phyloP scores from a whole-genome alignment of 345 rosid genomes.

The Lepidium didymum region DNA sequence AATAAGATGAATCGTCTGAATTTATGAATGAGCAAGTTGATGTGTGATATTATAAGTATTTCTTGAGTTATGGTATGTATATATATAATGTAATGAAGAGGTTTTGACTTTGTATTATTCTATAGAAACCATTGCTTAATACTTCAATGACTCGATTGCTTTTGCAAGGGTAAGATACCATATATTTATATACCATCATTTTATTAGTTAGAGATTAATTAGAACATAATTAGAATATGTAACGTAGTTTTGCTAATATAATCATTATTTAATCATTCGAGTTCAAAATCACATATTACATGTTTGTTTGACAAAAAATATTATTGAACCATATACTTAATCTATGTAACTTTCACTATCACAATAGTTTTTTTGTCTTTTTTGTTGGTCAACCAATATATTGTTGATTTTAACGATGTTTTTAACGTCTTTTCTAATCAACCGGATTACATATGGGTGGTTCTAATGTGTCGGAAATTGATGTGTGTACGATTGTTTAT shows the following conservation, averaged over 20 bases:
- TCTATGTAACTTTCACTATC: background rate
- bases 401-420: background rate
- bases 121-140: slow-evolving; percentile 7
- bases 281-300: background rate
- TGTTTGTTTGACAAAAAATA: too few relatives aligned
- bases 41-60: background rate
- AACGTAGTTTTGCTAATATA: background rate
- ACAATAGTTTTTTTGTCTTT: background rate
- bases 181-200: background rate
- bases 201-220: background rate
- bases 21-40: background rate
- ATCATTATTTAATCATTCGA: background rate
- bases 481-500: background rate
- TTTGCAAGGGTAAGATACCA: slow-evolving; percentile 20
- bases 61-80: background rate
- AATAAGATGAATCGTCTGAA: slow-evolving; percentile 3
- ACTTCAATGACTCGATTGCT: slow-evolving; percentile 8
- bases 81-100: background rate
- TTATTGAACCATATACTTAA: background rate
- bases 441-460: background rate
- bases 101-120: slow-evolving; percentile 7
- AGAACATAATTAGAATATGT: background rate
- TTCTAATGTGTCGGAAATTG: background rate
- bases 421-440: background rate
- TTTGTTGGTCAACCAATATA: background rate